These are phyloP conservation scores for Hibiscus tridactylites DNA, from an alignment of 345 rosid genomes.

Conservation along the genomic window DNA sequence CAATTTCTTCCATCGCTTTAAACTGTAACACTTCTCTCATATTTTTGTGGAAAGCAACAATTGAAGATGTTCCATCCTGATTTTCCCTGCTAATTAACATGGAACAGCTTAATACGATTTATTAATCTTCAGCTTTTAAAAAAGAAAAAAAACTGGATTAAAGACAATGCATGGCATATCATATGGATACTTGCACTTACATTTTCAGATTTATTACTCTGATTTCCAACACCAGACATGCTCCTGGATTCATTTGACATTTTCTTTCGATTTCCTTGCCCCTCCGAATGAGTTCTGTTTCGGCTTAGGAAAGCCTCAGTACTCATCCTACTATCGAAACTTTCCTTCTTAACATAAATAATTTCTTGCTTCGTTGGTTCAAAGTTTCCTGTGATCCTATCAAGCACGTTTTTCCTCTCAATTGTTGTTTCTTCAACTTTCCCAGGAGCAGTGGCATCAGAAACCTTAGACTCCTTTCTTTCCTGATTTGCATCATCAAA, in stretches of 20 bases:
- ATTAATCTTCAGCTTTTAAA: background rate
- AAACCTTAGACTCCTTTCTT: background rate
- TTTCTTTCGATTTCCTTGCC: slow-evolving; percentile 9
- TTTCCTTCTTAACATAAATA: slow-evolving; percentile 1
- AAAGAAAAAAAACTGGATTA: background rate
- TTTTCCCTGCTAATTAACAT: background rate
- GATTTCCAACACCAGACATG: slow-evolving; percentile 5
- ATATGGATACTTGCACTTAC: slow-evolving; percentile 15
- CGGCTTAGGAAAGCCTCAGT: slow-evolving; percentile 8
- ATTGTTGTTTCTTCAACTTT: slow-evolving; percentile 9
- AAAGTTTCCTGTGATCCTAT: slow-evolving; percentile 13
- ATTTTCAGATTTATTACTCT: slow-evolving; percentile 6
- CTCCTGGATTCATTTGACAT: slow-evolving; percentile 9
- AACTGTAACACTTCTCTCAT: background rate
- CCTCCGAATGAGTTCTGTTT: background rate
- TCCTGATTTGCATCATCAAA: background rate
- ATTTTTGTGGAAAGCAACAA: background rate
- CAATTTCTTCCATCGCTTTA: background rate
- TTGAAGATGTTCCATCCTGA: background rate
- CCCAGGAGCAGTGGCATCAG: background rate
- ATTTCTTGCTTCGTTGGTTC: slow-evolving; percentile 7
- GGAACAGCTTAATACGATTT: background rate
- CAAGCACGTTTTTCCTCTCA: slow-evolving; percentile 5
- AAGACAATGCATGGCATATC: too few relatives aligned
- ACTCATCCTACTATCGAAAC: slow-evolving; percentile 10